These are phyloP conservation scores for Diaporthe sp. DNA, from an alignment of 2,329 filamentous ascomycete species.

Conservation along the genomic window DNA sequence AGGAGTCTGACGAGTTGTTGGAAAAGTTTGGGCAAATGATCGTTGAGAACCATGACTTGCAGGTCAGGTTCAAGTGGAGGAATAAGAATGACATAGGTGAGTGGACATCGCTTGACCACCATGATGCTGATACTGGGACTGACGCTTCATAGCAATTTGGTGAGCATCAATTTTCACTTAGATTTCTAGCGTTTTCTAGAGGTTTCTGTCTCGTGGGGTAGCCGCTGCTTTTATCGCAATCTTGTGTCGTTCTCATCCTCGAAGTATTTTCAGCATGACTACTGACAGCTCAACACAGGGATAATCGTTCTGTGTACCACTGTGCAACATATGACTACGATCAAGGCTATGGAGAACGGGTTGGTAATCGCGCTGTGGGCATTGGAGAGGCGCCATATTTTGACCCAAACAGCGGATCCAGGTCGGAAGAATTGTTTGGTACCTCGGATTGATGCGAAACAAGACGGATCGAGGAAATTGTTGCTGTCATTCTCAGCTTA, in stretches of 20 bases:
- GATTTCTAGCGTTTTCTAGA: too few relatives aligned
- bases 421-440: slow-evolving; percentile 28
- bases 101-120: slow-evolving; percentile 37
- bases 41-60: slow-evolving; percentile 36
- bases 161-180: not conserved
- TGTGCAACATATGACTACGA: slow-evolving; percentile 37
- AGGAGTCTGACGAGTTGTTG: slow-evolving; percentile 35
- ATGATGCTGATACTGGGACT: not conserved
- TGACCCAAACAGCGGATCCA: slow-evolving; percentile 33
- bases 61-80: slow-evolving; percentile 38
- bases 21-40: slow-evolving; percentile 31
- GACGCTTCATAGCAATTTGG: not conserved
- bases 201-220: too few relatives aligned
- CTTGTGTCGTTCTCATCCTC: too few relatives aligned
- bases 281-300: slow-evolving; percentile 12
- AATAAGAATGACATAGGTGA: slow-evolving; percentile 38
- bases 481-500: too few relatives aligned
- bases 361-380: slow-evolving; percentile 31
- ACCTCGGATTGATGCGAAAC: not conserved
- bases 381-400: slow-evolving; percentile 37
- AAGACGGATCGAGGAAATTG: not conserved
- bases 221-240: too few relatives aligned
- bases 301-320: slow-evolving; percentile 37
- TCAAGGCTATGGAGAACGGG: slow-evolving; percentile 23
- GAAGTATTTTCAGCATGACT: too few relatives aligned